A percentile compares a stretch with the other conserved stretches of the same genome.
Evolutionary conservation across 1,284 basidiomycete species (phyloP).

Genomic region (Microbotryum violaceum): DNA sequence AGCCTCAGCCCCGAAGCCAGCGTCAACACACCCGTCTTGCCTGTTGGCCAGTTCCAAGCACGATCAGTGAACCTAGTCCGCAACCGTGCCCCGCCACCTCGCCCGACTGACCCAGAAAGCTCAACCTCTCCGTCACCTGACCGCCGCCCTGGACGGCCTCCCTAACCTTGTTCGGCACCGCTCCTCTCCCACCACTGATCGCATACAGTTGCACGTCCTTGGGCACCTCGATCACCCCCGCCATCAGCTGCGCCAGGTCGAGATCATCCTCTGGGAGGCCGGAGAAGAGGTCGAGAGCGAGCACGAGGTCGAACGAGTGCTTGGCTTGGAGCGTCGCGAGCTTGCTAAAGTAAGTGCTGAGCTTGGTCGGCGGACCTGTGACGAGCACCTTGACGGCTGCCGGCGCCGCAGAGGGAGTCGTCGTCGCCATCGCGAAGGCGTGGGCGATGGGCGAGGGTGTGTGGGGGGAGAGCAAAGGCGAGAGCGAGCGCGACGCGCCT

Average conservation of each 20-base stretch:
- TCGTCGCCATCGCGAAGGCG: too few species aligned
- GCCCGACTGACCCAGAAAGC: conserved; percentile 62
- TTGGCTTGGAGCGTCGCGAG: conserved; percentile 79
- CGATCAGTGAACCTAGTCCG: not conserved
- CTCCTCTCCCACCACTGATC: conserved; percentile 64
- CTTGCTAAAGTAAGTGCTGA: conserved; percentile 68
- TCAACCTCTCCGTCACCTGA: conserved; percentile 70
- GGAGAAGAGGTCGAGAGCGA: conserved; percentile 84
- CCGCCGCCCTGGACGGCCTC: conserved; percentile 64
- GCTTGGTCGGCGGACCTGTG: conserved; percentile 73
- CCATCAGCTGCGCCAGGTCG: conserved; percentile 56
- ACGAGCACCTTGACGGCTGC: conserved; percentile 48
- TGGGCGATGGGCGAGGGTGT: too few species aligned
- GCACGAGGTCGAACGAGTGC: conserved; percentile 82
- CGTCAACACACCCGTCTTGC: conserved; percentile 71
- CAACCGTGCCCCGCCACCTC: not conserved
- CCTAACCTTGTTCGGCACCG: conserved; percentile 62
- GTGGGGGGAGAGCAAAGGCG: too few species aligned
- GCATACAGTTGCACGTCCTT: conserved; percentile 71
- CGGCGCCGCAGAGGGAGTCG: too few species aligned
- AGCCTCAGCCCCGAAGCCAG: conserved; percentile 77
- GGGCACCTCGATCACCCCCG: conserved; percentile 66
- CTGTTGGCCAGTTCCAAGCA: conserved; percentile 44
- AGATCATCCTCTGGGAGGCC: conserved; percentile 45
- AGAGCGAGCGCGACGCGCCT: too few species aligned